These are phyloP conservation scores for Pseudogymnoascus sp. DNA, from an alignment of 2,329 filamentous ascomycete genomes.

Conservation along the genomic window DNA sequence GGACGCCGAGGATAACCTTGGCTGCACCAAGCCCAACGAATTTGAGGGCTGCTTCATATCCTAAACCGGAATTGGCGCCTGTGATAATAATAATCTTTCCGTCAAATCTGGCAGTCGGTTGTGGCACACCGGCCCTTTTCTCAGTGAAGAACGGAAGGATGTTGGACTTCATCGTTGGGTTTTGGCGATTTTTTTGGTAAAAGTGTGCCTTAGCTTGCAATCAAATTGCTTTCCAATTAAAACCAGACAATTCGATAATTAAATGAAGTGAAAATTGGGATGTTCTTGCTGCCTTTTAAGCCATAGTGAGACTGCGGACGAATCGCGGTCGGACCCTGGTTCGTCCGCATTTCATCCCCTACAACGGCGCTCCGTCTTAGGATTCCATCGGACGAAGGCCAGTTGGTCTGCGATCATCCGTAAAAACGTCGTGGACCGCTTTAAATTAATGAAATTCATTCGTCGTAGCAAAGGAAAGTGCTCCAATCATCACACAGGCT, in stretches of 20 bases:
- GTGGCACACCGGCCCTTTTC: conserved; percentile 1
- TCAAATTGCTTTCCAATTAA: neutral
- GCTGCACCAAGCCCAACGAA: conserved; percentile 30
- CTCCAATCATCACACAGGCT: conserved; percentile 1
- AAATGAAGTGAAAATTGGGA: neutral
- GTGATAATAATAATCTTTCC: conserved; percentile 31
- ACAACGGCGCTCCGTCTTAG: neutral
- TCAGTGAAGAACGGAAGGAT: neutral
- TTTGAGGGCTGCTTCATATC: conserved; percentile 34
- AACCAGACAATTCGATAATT: neutral
- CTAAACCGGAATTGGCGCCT: conserved; percentile 38
- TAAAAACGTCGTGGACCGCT: neutral
- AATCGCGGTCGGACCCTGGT: neutral
- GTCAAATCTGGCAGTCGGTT: conserved; percentile 13
- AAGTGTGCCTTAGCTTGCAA: neutral
- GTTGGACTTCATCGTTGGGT: neutral
- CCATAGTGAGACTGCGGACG: neutral
- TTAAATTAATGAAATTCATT: neutral
- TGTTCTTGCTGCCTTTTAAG: neutral
- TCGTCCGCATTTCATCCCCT: neutral
- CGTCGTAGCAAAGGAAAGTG: neutral
- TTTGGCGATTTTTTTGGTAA: neutral
- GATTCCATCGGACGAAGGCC: neutral
- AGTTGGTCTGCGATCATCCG: neutral
- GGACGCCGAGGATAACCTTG: conserved; percentile 36